phyloP scores from a whole-genome alignment of 192 early-diverging fungal species.

The Mortierella antarctica region DNA sequence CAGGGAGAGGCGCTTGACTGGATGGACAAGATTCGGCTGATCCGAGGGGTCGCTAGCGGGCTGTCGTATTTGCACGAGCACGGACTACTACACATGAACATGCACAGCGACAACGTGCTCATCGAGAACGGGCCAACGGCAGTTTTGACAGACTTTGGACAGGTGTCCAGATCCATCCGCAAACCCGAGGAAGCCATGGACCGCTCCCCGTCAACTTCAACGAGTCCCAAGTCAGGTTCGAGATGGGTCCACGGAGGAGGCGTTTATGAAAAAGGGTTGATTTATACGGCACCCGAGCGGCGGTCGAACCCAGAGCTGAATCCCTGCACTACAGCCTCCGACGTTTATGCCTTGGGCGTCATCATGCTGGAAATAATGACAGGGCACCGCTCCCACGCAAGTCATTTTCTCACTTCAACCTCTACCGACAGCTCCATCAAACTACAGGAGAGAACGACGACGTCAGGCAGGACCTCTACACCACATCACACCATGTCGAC shows the following conservation, averaged over 20 bases:
- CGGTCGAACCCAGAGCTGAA: conserved; percentile 49
- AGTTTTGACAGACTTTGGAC: conserved; percentile 47
- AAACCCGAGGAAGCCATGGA: conserved; percentile 7
- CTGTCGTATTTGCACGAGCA: conserved; percentile 43
- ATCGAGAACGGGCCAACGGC: conserved; percentile 41
- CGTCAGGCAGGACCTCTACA: not conserved
- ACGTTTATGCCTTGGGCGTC: conserved; percentile 47
- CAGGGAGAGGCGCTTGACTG: conserved; percentile 47
- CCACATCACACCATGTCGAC: conserved; percentile 36
- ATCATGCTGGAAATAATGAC: conserved; percentile 52
- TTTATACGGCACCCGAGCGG: conserved; percentile 52
- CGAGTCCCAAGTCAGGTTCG: conserved; percentile 26
- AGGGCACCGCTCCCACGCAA: conserved; percentile 45
- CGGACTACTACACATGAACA: conserved; percentile 50
- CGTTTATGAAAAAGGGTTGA: conserved; percentile 42
- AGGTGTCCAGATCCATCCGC: conserved; percentile 31
- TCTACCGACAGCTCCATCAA: conserved; percentile 11
- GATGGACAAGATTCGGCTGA: conserved; percentile 50
- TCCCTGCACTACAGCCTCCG: conserved; percentile 43
- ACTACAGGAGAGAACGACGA: conserved; percentile 9
- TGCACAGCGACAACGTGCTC: conserved; percentile 50
- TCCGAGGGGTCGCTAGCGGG: conserved; percentile 51
- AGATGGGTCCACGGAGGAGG: conserved; percentile 41
- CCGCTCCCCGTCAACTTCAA: not conserved
- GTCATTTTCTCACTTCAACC: conserved; percentile 35